Evolutionary conservation across 1,284 basidiomycete genomes (phyloP), one percentile per base, ranked within the genome.

Genomic region (Megacollybia platyphylla): DNA sequence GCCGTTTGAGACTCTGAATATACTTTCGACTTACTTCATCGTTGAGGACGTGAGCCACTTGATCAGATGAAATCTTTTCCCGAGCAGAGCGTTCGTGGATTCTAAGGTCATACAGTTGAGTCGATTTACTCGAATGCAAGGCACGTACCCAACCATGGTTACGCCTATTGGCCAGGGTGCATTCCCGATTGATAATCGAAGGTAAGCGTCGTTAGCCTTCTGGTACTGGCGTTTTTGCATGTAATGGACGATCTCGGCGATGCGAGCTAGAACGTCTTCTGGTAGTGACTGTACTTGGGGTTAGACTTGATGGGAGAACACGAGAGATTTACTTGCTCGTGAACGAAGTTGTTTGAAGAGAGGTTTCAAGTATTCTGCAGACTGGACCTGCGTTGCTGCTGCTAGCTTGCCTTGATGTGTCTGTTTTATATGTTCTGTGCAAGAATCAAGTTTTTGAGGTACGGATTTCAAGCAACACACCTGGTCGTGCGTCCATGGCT

Each of bases 101-200:
- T 66, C 94, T 90, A 49, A 29, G 42, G 27, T 41, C 32, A 9
- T 24, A 24, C 20, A 24, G 20, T 24, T 15, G 7, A 6, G 31
- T 31, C 30, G 31, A 7, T 11, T 34, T 3, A 34, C 6, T 11
- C 7, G 31, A 34, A 4, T 34, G 32, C 41, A 11, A 36, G 39
- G 41, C 30, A 70, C 81, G 30, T 58, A 89, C 89, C 88, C 91
- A 65, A 97, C 94, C 86, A 94, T 94, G 46, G 96, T 98, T 4
- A 98, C 96, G 43, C 96, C 96, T 56, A 99, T 97, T 0, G 96
- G 96, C 96, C 96, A 99, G 1, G 96, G 93, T 0, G 96, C 94
- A 57, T 97, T 99, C 11, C 96, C 96, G 48, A 99, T 99, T 3
- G 88, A 93, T 28, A 99, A 68, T 18, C 94, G 85, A 11, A 99